Evolutionary conservation across 306 rosid species (phyloP).

Genomic region (Vigna hirtella): DNA sequence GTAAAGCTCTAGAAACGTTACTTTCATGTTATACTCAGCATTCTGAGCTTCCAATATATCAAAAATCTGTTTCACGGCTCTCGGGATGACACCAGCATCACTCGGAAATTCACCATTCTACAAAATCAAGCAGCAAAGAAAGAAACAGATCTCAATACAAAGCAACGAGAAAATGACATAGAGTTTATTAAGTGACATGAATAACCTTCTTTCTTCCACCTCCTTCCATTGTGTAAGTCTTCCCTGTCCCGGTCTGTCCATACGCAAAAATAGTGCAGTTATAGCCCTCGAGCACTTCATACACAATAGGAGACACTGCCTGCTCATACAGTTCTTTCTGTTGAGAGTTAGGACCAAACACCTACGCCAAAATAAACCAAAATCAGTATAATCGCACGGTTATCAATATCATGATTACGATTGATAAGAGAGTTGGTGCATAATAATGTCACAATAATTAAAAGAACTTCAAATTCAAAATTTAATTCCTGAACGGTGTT

Average conservation of each 20-base stretch:
- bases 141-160: constrained; percentile 18
- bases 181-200: constrained; percentile 20
- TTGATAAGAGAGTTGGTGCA: constrained; percentile 11
- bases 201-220: constrained; percentile 95
- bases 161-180: constrained; percentile 2
- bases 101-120: constrained; percentile 98
- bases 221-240: constrained; percentile 99
- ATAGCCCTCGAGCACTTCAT: constrained; percentile 98
- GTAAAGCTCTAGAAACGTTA: constrained; percentile 95
- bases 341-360: constrained; percentile 91
- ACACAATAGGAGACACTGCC: constrained; percentile 92
- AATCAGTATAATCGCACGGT: constrained; percentile 36
- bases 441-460: constrained; percentile 21
- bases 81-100: constrained; percentile 98
- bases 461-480: constrained; percentile 26
- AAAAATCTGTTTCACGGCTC: constrained; percentile 95
- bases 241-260: constrained; percentile 99
- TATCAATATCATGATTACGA: constrained; percentile 18
- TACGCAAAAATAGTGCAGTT: constrained; percentile 98
- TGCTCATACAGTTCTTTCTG: constrained; percentile 95
- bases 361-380: constrained; percentile 61
- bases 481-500: constrained; percentile 28
- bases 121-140: constrained; percentile 32
- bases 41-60: constrained; percentile 94
- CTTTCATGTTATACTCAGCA: constrained; percentile 99